These are phyloP conservation scores for Neofusicoccum kwambonambiense DNA, from an alignment of 2,329 filamentous ascomycete species.

Conservation along the genomic window DNA sequence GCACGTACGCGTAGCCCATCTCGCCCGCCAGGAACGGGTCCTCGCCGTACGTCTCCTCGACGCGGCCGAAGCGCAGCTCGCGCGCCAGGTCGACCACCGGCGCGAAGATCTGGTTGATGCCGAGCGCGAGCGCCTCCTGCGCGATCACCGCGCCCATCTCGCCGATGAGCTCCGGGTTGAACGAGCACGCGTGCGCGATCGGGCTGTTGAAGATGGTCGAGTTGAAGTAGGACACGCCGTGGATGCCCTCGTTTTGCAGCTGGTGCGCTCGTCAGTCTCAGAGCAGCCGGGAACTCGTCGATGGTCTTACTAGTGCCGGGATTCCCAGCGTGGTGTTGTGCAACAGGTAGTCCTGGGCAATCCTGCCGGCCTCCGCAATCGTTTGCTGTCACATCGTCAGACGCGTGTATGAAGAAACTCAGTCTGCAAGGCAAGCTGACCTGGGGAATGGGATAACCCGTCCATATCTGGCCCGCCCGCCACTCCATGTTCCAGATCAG, in stretches of 20 bases:
- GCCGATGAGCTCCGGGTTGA: conserved; percentile 63
- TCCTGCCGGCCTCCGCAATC: conserved; percentile 62
- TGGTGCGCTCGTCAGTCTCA: not conserved
- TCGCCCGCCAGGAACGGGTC: conserved; percentile 68
- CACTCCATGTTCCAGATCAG: conserved; percentile 65
- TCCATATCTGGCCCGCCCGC: conserved; percentile 69
- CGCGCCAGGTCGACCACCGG: conserved; percentile 70
- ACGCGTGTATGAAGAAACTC: not conserved
- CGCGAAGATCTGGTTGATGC: conserved; percentile 71
- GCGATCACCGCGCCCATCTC: conserved; percentile 68
- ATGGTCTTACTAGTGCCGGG: conserved; percentile 58
- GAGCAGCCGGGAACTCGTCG: no score
- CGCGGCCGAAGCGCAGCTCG: conserved; percentile 68
- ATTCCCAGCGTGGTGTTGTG: conserved; percentile 68
- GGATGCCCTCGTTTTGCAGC: conserved; percentile 68
- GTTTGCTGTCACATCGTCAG: conserved; percentile 40
- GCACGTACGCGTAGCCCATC: conserved; percentile 61
- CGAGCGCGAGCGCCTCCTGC: conserved; percentile 63
- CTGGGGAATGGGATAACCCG: conserved; percentile 65
- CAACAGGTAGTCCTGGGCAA: conserved; percentile 67
- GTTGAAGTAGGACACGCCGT: conserved; percentile 55
- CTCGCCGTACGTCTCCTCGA: conserved; percentile 73
- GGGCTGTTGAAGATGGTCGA: conserved; percentile 79
- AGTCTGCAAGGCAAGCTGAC: not conserved
- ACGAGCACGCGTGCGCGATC: conserved; percentile 70